A percentile compares a stretch with the other conserved stretches of the same genome.
phyloP scores from a whole-genome alignment of 805 yeast species.

The Lipomyces spencermartinsiae region DNA sequence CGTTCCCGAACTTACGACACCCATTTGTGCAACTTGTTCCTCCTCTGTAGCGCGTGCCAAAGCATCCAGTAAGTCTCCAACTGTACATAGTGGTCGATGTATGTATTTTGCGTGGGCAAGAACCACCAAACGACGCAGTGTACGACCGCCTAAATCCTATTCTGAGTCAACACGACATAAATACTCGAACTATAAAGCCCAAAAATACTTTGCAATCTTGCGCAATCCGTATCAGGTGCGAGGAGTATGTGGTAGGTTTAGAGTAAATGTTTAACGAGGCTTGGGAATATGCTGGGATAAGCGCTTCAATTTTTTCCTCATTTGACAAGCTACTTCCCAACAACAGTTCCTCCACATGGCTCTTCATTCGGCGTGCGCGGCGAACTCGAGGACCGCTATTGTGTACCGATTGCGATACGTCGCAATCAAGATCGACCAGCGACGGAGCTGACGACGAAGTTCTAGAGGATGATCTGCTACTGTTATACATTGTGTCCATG shows the following conservation, averaged over 20 bases:
- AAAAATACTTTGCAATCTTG: constrained; percentile 26
- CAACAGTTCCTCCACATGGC: constrained; percentile 12
- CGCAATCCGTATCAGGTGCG: constrained; percentile 21
- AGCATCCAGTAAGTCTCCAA: constrained; percentile 28
- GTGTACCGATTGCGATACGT: neutral
- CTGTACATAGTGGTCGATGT: constrained; percentile 21
- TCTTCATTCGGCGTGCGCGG: neutral
- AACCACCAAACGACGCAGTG: constrained; percentile 26
- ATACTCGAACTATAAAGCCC: neutral
- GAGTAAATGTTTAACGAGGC: constrained; percentile 31
- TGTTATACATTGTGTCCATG: neutral
- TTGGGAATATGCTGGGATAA: constrained; percentile 30
- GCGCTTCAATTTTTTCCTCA: constrained; percentile 14
- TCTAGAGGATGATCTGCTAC: neutral
- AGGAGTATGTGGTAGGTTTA: constrained; percentile 25
- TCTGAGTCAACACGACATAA: neutral
- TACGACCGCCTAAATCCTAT: constrained; percentile 31
- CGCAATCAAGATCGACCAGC: neutral
- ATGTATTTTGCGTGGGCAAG: constrained; percentile 34
- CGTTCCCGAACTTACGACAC: neutral
- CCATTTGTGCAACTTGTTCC: neutral
- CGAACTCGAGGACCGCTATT: neutral
- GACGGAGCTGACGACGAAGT: neutral
- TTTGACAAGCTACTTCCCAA: constrained; percentile 1
- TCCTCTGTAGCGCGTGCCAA: constrained; percentile 13